phyloP scores from a whole-genome alignment of 176 grass and related monocot genomes.

The Oryza longistaminata region DNA sequence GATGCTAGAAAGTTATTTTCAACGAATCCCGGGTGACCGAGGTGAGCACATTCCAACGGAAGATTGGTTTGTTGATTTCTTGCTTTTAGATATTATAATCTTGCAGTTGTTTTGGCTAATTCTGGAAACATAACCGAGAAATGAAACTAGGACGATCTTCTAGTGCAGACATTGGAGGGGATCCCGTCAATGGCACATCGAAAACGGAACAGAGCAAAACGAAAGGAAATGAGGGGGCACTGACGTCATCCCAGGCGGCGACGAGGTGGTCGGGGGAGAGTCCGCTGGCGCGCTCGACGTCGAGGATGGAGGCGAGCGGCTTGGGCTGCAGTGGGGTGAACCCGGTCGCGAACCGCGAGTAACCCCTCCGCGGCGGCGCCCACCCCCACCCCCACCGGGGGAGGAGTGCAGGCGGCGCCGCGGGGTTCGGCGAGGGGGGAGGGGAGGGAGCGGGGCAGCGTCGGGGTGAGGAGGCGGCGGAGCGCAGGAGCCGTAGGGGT shows the following conservation, averaged over 20 bases:
- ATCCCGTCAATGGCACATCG: not conserved
- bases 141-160: too few species aligned
- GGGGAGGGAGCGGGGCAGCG: not conserved
- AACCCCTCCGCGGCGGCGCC: constrained; percentile 39
- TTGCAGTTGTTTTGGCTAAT: not conserved
- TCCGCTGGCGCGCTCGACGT: constrained; percentile 69
- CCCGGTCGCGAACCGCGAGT: constrained; percentile 72
- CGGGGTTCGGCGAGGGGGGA: not conserved
- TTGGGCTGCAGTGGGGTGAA: constrained; percentile 77
- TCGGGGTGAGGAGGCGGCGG: constrained; percentile 21
- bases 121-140: not conserved
- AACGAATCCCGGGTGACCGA: not conserved
- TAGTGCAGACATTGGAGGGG: not conserved
- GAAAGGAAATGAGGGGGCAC: not conserved
- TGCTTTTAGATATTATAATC: not conserved
- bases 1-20: not conserved
- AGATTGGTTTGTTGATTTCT: not conserved
- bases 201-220: not conserved
- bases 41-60: not conserved
- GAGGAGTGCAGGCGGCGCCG: constrained; percentile 30
- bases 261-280: constrained; percentile 73
- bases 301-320: constrained; percentile 67
- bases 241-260: constrained; percentile 88
- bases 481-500: constrained; percentile 23
- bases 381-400: not conserved